Evolutionary conservation across 306 rosid species (phyloP).

Genomic region (Canavalia ensiformis): DNA sequence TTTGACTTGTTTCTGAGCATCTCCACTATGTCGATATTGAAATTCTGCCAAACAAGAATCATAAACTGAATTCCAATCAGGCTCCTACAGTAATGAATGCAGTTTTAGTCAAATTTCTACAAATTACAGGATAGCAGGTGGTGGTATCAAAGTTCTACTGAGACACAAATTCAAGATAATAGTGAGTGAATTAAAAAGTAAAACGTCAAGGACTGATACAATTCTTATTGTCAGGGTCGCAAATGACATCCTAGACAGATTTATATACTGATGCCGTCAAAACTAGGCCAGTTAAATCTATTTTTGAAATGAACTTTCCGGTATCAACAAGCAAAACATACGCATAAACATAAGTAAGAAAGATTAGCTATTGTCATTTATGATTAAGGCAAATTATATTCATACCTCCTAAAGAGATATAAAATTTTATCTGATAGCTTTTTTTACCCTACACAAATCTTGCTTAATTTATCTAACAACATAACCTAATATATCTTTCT

Average conservation of each 20-base stretch:
- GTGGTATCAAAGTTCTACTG: neutral
- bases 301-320: neutral
- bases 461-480: too few species aligned
- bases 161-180: neutral
- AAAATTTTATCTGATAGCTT: too few species aligned
- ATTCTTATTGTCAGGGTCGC: neutral
- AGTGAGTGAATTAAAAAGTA: neutral
- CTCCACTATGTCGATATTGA: neutral
- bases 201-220: neutral
- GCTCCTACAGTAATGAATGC: neutral
- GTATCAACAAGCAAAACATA: neutral
- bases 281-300: slow-evolving; percentile 4
- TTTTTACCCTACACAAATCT: too few species aligned
- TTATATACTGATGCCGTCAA: neutral
- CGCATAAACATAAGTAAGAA: neutral
- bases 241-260: neutral
- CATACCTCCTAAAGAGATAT: too few species aligned
- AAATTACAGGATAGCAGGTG: neutral
- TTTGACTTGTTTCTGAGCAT: neutral
- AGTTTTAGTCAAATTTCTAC: neutral
- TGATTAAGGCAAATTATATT: neutral
- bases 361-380: neutral
- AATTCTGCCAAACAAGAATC: neutral
- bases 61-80: neutral
- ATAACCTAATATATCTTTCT: too few species aligned